Conservation (phyloP, 2,329 filamentous ascomycete genomes). For the Aureobasidium sp. region DNA sequence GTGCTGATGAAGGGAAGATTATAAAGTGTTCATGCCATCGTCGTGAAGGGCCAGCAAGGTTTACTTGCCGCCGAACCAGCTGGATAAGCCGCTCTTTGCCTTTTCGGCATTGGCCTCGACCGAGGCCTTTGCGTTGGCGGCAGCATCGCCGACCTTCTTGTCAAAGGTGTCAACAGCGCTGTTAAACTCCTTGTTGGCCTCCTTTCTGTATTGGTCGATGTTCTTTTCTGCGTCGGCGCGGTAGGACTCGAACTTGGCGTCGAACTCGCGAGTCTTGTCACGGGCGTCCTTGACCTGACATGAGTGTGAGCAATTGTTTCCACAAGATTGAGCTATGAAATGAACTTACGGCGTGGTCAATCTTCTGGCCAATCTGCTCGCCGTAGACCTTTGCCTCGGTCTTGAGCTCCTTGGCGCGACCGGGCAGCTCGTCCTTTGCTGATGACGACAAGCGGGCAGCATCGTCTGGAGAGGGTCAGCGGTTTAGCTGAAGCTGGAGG, state of each 20-base stretch:
- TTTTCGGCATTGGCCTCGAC: slow-evolving; percentile 62
- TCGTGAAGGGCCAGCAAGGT: background rate
- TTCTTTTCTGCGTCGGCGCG: slow-evolving; percentile 52
- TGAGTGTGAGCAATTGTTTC: too few relatives aligned
- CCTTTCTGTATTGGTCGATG: slow-evolving; percentile 58
- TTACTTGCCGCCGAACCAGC: slow-evolving; percentile 62
- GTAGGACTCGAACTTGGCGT: slow-evolving; percentile 51
- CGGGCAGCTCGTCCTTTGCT: slow-evolving; percentile 59
- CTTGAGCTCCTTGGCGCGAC: slow-evolving; percentile 55
- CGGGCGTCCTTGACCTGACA: slow-evolving; percentile 27
- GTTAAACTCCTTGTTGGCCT: slow-evolving; percentile 49
- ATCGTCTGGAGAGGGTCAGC: slow-evolving; percentile 54
- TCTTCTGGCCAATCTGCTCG: slow-evolving; percentile 50
- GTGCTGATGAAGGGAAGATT: slow-evolving; percentile 7
- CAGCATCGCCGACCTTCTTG: slow-evolving; percentile 56
- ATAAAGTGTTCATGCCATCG: slow-evolving; percentile 6
- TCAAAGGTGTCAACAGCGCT: slow-evolving; percentile 68
- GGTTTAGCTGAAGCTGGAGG: background rate
- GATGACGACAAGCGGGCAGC: slow-evolving; percentile 61
- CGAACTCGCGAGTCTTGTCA: slow-evolving; percentile 54
- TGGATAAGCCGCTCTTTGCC: slow-evolving; percentile 74
- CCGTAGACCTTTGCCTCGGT: slow-evolving; percentile 39
- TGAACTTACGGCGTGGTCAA: slow-evolving; percentile 62
- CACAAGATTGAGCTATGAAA: too few relatives aligned
- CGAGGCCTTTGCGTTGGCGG: background rate